Conservation (phyloP, 2,329 filamentous ascomycete species). For the Orbilia quercus region DNA sequence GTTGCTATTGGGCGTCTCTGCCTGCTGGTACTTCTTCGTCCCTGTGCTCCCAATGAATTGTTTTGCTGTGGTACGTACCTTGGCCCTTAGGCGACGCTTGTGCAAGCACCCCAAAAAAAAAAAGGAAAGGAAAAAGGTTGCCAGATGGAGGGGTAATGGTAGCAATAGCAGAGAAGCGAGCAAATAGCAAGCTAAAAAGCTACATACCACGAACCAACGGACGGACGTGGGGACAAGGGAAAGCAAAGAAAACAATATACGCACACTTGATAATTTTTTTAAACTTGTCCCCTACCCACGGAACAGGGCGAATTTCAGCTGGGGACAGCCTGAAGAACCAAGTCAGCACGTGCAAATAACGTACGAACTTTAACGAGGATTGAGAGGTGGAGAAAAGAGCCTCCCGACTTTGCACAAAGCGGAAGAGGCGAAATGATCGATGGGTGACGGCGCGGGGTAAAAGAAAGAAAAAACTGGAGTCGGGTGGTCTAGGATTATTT, state of each 20-base stretch:
- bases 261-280: constrained; percentile 48
- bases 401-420: constrained; percentile 54
- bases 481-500: constrained; percentile 48
- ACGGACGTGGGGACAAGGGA: constrained; percentile 43
- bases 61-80: constrained; percentile 53
- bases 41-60: constrained; percentile 44
- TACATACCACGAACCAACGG: constrained; percentile 35
- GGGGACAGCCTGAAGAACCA: constrained; percentile 26
- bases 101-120: constrained; percentile 36
- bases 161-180: constrained; percentile 35
- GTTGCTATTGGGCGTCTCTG: constrained; percentile 51
- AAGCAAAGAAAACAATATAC: constrained; percentile 44
- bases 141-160: constrained; percentile 50
- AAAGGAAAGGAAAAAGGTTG: constrained; percentile 42
- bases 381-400: constrained; percentile 51
- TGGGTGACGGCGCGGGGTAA: constrained; percentile 50
- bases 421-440: constrained; percentile 54
- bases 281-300: constrained; percentile 24
- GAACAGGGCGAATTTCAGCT: constrained; percentile 36
- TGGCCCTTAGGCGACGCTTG: constrained; percentile 41
- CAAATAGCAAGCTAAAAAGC: constrained; percentile 35
- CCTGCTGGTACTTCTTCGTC: constrained; percentile 36
- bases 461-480: constrained; percentile 34
- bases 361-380: constrained; percentile 43
- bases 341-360: constrained; percentile 44